Evolutionary conservation across 1,284 basidiomycete genomes (phyloP).

Genomic region (Psilocybe mexicana): DNA sequence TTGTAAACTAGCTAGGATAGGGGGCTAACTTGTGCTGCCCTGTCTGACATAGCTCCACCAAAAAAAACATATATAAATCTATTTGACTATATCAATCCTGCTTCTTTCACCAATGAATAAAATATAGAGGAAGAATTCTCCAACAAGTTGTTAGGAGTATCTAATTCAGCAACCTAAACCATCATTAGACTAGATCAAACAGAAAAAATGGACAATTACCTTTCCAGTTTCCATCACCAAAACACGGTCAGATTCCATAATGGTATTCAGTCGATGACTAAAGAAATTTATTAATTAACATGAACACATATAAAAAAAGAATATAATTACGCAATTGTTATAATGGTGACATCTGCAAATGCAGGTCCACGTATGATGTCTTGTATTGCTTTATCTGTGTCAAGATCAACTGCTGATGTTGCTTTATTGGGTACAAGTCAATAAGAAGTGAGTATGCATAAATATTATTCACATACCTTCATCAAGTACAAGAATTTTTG

Average conservation of each 20-base stretch:
- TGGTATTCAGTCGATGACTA: constrained; percentile 89
- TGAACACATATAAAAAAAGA: constrained; percentile 2
- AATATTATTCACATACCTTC: constrained; percentile 56
- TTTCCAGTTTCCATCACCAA: constrained; percentile 82
- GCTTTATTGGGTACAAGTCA: constrained; percentile 39
- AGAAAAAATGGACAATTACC: constrained; percentile 35
- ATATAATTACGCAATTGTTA: constrained; percentile 74
- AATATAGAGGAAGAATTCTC: constrained; percentile 53
- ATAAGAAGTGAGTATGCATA: background rate
- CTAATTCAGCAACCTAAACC: constrained; percentile 66
- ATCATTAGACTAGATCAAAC: constrained; percentile 1
- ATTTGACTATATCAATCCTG: constrained; percentile 39
- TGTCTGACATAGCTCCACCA: too few relatives aligned
- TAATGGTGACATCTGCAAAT: constrained; percentile 73
- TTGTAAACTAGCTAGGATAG: too few relatives aligned
- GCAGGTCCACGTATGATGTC: constrained; percentile 74
- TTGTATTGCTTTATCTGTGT: constrained; percentile 87
- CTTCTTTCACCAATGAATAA: constrained; percentile 57
- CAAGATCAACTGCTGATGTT: constrained; percentile 84
- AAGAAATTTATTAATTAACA: constrained; percentile 7
- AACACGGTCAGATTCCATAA: constrained; percentile 84
- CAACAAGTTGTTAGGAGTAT: constrained; percentile 67
- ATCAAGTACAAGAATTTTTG: constrained; percentile 88
- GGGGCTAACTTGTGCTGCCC: too few relatives aligned
- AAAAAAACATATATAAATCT: too few relatives aligned